Conservation (phyloP, 2,329 filamentous ascomycete species). For the Gremmenia infestans region DNA sequence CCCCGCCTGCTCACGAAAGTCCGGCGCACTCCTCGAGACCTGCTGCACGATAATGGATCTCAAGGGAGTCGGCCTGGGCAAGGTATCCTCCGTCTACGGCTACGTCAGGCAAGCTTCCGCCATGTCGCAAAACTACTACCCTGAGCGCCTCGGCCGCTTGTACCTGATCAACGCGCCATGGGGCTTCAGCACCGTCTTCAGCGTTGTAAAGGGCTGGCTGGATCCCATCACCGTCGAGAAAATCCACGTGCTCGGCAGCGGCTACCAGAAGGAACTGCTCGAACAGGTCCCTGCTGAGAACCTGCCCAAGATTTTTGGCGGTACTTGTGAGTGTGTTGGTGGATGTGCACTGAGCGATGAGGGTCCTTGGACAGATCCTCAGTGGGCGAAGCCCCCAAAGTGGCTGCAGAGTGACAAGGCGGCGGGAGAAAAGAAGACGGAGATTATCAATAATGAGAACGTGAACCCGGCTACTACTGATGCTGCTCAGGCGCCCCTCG, state of each 20-base stretch:
- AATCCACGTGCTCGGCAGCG: slow-evolving; percentile 81
- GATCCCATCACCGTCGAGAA: slow-evolving; percentile 96
- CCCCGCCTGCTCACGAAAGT: slow-evolving; percentile 90
- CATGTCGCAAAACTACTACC: slow-evolving; percentile 98
- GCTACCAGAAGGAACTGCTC: slow-evolving; percentile 80
- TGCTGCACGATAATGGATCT: slow-evolving; percentile 98
- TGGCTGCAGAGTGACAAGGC: slow-evolving; percentile 42
- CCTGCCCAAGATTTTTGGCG: slow-evolving; percentile 81
- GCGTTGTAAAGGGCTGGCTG: slow-evolving; percentile 84
- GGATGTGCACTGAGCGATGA: slow-evolving; percentile 84
- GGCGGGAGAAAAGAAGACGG: slow-evolving; percentile 26
- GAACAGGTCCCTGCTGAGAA: slow-evolving; percentile 85
- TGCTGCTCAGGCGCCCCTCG: slow-evolving; percentile 13
- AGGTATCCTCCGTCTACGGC: slow-evolving; percentile 76
- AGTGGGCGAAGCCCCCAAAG: slow-evolving; percentile 62
- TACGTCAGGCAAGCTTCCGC: slow-evolving; percentile 81
- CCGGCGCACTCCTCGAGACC: slow-evolving; percentile 85
- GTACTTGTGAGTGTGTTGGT: slow-evolving; percentile 72
- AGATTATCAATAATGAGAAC: slow-evolving; percentile 34
- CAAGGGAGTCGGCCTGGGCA: slow-evolving; percentile 84
- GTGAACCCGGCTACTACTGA: slow-evolving; percentile 21
- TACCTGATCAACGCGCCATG: slow-evolving; percentile 98
- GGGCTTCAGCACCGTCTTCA: slow-evolving; percentile 86
- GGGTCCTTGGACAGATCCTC: slow-evolving; percentile 77
- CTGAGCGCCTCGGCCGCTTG: slow-evolving; percentile 89